Evolutionary conservation across 352 stramenopile species (phyloP).

Genomic region (Pythium sp.): DNA sequence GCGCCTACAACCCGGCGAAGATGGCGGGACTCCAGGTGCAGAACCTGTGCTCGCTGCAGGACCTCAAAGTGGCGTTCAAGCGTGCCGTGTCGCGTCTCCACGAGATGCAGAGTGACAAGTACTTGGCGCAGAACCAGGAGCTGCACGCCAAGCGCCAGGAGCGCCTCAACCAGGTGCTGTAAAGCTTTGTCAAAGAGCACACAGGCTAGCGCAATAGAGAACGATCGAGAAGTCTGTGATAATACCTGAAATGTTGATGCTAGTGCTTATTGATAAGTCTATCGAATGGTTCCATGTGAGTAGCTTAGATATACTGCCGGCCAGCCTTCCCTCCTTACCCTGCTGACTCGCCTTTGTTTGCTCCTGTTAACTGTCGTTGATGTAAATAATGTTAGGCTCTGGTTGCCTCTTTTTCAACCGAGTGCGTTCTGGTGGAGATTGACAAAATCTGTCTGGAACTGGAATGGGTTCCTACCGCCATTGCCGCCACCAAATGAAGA

Average conservation of each 20-base stretch:
- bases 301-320: background rate
- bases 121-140: conserved; percentile 47
- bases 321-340: background rate
- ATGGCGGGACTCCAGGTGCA: conserved; percentile 49
- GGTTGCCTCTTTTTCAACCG: background rate
- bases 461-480: conserved; percentile 7
- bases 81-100: conserved; percentile 74
- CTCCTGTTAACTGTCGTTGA: background rate
- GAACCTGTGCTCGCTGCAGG: conserved; percentile 69
- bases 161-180: conserved; percentile 26
- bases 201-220: background rate
- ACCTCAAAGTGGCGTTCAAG: conserved; percentile 77
- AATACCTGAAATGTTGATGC: conserved; percentile 1
- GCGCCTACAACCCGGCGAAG: conserved; percentile 56
- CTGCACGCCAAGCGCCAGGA: conserved; percentile 24
- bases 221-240: background rate
- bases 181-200: background rate
- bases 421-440: conserved; percentile 27
- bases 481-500: background rate
- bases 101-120: conserved; percentile 86
- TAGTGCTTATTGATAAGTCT: background rate
- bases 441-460: conserved; percentile 22
- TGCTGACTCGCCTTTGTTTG: background rate
- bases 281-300: background rate
- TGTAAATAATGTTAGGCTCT: background rate